Base-by-base conservation (phyloP, 352 stramenopile species). In the Globisporangium carolinianum region DNA sequence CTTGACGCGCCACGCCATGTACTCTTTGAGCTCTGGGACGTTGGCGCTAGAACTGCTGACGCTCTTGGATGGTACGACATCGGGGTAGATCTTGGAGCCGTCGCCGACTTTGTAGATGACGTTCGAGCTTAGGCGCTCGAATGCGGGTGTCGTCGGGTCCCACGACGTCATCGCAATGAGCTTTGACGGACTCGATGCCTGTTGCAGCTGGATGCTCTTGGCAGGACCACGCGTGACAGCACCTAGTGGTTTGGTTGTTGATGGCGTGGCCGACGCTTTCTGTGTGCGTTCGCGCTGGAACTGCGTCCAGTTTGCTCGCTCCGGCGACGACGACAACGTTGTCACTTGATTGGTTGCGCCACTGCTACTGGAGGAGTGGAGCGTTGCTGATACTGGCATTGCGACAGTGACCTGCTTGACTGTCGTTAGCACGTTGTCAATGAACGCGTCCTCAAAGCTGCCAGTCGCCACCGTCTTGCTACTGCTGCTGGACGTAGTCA, bases 1-100 rank as follows among this genome's bases (percentile, higher is more conserved):
- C 65, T 94, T 88, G 35, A 98, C 80, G 50, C 95, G 79, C 94
- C 95, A 98, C 9, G 72, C 73, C 95, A 98, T 98, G 82, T 98
- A 98, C 67, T 98, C 95, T 46, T 93, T 91, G 32, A 97, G 86
- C 64, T 97, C 86, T 18, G 82, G 78, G n/a, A 87, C 53, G 0
- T 61, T 57, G 2, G 51, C 38, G 6, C 41, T 59, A 46, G 38
- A 6, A 15, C 17, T 12, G 15, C 54, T 51, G 1, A 3, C 10
- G 12, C 15, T 24, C 10, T 38, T 54, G n/a, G 66, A 53, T 5
- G 4, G 14, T 3, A 9, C n/a, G 7, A 32, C 15, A 6, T 83
- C 65, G 0, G 87, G 86, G 65, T 97, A 96, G 48, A 96, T 95
- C 61, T 89, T 89, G 58, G 79, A 94, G 32, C 85, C 81, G 11